Conservation (phyloP, 164 flowering plant species). For the Buxus sempervirens region DNA sequence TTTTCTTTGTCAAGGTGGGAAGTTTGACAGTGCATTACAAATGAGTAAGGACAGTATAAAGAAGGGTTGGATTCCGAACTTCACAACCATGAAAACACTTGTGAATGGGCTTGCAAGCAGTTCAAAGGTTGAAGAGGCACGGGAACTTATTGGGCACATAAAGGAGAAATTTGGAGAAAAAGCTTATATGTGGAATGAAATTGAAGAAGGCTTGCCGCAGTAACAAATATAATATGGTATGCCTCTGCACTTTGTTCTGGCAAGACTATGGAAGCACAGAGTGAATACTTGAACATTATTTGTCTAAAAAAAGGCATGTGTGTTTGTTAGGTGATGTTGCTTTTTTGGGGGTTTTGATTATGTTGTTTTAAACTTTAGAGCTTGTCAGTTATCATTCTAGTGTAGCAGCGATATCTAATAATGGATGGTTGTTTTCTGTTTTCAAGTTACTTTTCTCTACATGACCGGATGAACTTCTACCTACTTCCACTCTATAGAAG, state of each 20-base stretch:
- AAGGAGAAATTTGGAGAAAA: constrained; percentile 55
- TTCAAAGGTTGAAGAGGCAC: constrained; percentile 60
- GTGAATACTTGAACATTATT: background rate
- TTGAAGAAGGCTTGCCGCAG: constrained; percentile 54
- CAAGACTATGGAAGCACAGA: background rate
- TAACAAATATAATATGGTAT: constrained; percentile 14
- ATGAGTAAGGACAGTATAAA: constrained; percentile 49
- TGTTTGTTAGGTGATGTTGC: background rate
- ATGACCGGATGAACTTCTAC: background rate
- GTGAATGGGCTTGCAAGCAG: constrained; percentile 66
- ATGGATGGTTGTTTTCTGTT: background rate
- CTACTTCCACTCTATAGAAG: background rate
- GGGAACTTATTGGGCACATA: constrained; percentile 39
- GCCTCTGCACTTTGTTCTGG: background rate
- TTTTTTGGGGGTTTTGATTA: background rate
- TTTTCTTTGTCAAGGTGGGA: constrained; percentile 53
- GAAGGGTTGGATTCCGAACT: constrained; percentile 70
- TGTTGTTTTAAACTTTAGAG: background rate
- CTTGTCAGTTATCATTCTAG: background rate
- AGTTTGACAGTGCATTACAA: constrained; percentile 55
- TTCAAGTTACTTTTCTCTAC: background rate
- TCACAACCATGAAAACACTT: constrained; percentile 60
- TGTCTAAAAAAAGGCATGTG: background rate
- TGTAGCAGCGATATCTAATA: background rate
- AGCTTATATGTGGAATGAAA: constrained; percentile 60